A percentile compares a stretch with the other conserved stretches of the same genome.
phyloP scores from a whole-genome alignment of 768 basidiomycete species.

The Chiua virens region DNA sequence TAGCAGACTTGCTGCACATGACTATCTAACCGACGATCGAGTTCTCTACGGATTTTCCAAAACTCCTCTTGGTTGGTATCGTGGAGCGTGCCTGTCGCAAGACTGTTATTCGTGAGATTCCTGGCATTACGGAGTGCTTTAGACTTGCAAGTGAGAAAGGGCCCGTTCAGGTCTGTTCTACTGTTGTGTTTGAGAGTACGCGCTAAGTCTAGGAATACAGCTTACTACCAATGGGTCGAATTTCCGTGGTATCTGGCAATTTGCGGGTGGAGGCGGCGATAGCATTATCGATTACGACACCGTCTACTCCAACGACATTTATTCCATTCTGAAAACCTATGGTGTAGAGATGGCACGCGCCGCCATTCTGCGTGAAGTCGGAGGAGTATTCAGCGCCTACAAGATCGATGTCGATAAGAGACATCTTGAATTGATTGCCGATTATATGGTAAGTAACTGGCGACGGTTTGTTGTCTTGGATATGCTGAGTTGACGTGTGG shows the following conservation, averaged over 20 bases:
- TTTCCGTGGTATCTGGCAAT: slow-evolving; percentile 85
- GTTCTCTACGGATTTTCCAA: slow-evolving; percentile 88
- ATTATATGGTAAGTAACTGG: slow-evolving; percentile 84
- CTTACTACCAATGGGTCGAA: slow-evolving; percentile 93
- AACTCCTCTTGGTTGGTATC: slow-evolving; percentile 90
- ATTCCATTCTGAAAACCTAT: slow-evolving; percentile 86
- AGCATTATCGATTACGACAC: slow-evolving; percentile 72
- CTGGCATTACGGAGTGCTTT: slow-evolving; percentile 87
- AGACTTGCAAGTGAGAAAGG: slow-evolving; percentile 53
- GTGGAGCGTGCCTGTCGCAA: slow-evolving; percentile 84
- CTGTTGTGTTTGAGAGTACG: background rate
- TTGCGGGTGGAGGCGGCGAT: slow-evolving; percentile 50
- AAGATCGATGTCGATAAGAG: slow-evolving; percentile 93
- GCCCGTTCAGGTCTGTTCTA: slow-evolving; percentile 42
- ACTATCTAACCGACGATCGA: slow-evolving; percentile 30
- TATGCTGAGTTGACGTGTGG: background rate
- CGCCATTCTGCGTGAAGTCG: slow-evolving; percentile 88
- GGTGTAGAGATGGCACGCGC: slow-evolving; percentile 96
- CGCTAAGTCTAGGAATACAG: slow-evolving; percentile 36
- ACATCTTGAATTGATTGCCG: slow-evolving; percentile 95
- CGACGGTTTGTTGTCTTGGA: background rate
- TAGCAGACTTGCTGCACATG: background rate
- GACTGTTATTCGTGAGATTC: slow-evolving; percentile 87
- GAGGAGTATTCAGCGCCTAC: slow-evolving; percentile 90
- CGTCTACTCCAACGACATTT: slow-evolving; percentile 94